Evolutionary conservation across 352 stramenopile genomes (phyloP).

Genomic region (Pythium dissotocum): DNA sequence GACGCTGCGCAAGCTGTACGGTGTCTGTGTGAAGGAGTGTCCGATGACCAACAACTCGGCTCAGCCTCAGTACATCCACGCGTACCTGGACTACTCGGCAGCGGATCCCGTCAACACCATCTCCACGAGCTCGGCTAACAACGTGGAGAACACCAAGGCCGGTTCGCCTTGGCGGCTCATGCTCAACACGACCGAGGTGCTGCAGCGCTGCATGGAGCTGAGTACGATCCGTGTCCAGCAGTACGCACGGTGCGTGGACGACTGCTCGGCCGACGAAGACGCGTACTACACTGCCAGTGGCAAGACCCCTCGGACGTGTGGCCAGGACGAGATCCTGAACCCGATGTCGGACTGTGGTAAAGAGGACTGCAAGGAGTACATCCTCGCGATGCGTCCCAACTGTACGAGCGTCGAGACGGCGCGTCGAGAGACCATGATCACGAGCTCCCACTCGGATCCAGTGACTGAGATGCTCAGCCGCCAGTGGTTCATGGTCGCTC

Average conservation of each 20-base stretch:
- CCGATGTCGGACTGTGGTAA: constrained; percentile 53
- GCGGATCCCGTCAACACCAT: constrained; percentile 40
- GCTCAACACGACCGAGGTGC: constrained; percentile 62
- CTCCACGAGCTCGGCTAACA: constrained; percentile 22
- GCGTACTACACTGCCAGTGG: constrained; percentile 32
- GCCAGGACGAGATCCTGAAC: constrained; percentile 43
- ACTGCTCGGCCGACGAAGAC: constrained; percentile 50
- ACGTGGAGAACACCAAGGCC: constrained; percentile 50
- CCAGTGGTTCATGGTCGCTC: constrained; percentile 68
- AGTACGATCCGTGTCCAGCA: constrained; percentile 46
- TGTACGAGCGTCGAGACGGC: constrained; percentile 58
- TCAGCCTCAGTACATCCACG: constrained; percentile 53
- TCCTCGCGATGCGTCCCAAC: constrained; percentile 39
- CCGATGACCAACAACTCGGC: constrained; percentile 44
- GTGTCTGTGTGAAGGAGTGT: constrained; percentile 49
- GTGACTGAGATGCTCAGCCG: constrained; percentile 62
- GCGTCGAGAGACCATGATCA: constrained; percentile 44
- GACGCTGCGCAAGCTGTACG: constrained; percentile 46
- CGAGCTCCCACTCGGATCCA: constrained; percentile 44
- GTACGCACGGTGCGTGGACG: constrained; percentile 58
- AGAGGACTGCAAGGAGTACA: constrained; percentile 46
- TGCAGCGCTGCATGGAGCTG: constrained; percentile 74
- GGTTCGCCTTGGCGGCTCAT: constrained; percentile 63
- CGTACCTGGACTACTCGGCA: constrained; percentile 56
- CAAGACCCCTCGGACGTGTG: constrained; percentile 39